These are phyloP conservation scores for Phyllosticta capitalensis DNA, from an alignment of 2,329 filamentous ascomycete genomes.

Conservation along the genomic window DNA sequence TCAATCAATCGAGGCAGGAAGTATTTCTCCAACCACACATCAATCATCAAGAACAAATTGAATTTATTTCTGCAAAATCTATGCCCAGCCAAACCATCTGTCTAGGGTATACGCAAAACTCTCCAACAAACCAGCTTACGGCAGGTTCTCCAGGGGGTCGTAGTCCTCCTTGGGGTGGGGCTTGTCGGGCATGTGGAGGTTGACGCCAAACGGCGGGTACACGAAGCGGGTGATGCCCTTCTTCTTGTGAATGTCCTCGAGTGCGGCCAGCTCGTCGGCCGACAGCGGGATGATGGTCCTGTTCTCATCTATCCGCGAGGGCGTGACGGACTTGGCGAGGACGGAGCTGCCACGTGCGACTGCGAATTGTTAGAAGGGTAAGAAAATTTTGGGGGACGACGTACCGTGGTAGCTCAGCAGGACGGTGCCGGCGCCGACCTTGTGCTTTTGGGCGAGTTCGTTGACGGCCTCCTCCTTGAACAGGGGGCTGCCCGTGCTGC, in stretches of 20 bases:
- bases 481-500: slow-evolving; percentile 39
- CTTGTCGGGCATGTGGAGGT: slow-evolving; percentile 42
- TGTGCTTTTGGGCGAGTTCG: slow-evolving; percentile 41
- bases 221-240: slow-evolving; percentile 39
- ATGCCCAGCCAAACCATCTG: background rate
- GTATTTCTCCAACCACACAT: too few relatives aligned
- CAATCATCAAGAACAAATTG: background rate
- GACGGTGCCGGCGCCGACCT: slow-evolving; percentile 43
- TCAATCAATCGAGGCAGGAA: too few relatives aligned
- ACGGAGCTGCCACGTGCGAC: slow-evolving; percentile 61
- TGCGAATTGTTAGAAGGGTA: slow-evolving; percentile 22
- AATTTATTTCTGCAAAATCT: background rate
- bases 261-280: slow-evolving; percentile 48
- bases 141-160: slow-evolving; percentile 5
- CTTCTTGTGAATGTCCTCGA: slow-evolving; percentile 37
- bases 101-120: background rate
- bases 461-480: slow-evolving; percentile 39
- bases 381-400: slow-evolving; percentile 19
- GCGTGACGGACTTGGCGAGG: slow-evolving; percentile 63
- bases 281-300: slow-evolving; percentile 56
- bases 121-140: background rate
- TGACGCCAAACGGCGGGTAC: slow-evolving; percentile 41
- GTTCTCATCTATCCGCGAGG: slow-evolving; percentile 60
- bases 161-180: slow-evolving; percentile 8
- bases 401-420: slow-evolving; percentile 64